Conservation (phyloP, 208 protist genomes). For the Trypanosoma cruzi region DNA sequence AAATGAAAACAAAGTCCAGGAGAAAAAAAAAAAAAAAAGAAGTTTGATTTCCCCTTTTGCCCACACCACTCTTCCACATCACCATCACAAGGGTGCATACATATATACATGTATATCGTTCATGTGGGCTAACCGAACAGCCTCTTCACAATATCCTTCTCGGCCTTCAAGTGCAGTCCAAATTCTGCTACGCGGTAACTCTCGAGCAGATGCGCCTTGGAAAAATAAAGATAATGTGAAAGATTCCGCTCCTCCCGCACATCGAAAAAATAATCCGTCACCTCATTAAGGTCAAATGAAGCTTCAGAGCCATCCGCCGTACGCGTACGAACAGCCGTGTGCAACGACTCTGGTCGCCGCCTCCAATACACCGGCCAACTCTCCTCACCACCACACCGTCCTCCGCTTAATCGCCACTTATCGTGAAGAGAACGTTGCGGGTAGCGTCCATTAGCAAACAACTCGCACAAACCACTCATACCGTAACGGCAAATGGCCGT, state of each 20-base stretch:
- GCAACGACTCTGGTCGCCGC: not conserved
- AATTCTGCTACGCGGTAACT: constrained; percentile 14
- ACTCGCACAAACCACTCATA: constrained; percentile 42
- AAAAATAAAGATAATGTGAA: constrained; percentile 26
- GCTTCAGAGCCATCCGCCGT: not conserved
- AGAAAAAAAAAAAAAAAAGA: not conserved
- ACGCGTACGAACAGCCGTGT: not conserved
- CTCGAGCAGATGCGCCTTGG: not conserved
- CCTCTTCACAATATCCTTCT: constrained; percentile 4
- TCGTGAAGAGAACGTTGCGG: constrained; percentile 15
- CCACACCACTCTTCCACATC: no score
- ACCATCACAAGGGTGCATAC: constrained; percentile 3
- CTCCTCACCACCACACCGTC: constrained; percentile 17
- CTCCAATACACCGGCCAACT: constrained; percentile 19
- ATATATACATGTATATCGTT: not conserved
- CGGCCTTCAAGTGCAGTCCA: not conserved
- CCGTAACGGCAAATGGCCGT: constrained; percentile 27
- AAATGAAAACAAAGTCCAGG: not conserved
- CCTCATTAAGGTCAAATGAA: constrained; percentile 1
- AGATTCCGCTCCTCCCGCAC: constrained; percentile 7
- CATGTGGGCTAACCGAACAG: constrained; percentile 5
- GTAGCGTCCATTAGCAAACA: constrained; percentile 24
- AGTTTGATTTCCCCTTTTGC: no score
- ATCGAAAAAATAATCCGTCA: constrained; percentile 23
- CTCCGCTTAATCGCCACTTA: constrained; percentile 16